A percentile compares a stretch with the other conserved stretches of the same genome.
phyloP scores from a whole-genome alignment of 345 rosid genomes.

The Barbarea vulgaris region DNA sequence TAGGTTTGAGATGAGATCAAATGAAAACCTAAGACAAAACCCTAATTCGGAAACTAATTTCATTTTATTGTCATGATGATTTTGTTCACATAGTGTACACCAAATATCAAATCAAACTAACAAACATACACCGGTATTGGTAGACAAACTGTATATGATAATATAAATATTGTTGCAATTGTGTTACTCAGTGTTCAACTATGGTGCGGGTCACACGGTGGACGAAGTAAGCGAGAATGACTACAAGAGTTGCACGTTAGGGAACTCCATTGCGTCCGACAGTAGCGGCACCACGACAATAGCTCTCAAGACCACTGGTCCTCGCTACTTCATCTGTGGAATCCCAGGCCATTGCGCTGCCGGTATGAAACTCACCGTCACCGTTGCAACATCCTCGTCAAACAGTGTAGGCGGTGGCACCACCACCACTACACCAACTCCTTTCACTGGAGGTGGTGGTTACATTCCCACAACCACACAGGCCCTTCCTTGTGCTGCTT shows the following conservation, averaged over 20 bases:
- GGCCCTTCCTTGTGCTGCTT: conserved; percentile 33
- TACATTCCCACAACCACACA: conserved; percentile 35
- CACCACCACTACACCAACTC: conserved; percentile 19
- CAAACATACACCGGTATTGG: background rate
- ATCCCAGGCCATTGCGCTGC: conserved; percentile 61
- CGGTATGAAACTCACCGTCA: conserved; percentile 77
- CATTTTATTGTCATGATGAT: conserved; percentile 7
- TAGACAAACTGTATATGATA: no score
- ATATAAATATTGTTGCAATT: background rate
- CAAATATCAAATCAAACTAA: background rate
- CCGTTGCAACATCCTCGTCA: conserved; percentile 36
- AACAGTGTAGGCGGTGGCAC: conserved; percentile 19
- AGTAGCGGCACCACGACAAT: conserved; percentile 76
- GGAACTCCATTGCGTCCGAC: conserved; percentile 66
- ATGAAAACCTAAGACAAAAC: background rate
- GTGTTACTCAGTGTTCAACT: conserved; percentile 61
- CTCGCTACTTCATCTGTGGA: conserved; percentile 79
- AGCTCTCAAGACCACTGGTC: conserved; percentile 68
- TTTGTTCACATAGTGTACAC: background rate
- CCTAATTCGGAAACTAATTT: background rate
- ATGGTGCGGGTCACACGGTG: conserved; percentile 62
- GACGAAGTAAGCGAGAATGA: conserved; percentile 79
- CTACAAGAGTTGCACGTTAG: conserved; percentile 67
- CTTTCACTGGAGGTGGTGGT: conserved; percentile 28
- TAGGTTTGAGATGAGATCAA: background rate